Percentiles rank a stretch among this genome's conserved stretches.
These are phyloP conservation scores for Sideroxylon spinosum DNA, from an alignment of 179 eudicot genomes.

Conservation along the genomic window DNA sequence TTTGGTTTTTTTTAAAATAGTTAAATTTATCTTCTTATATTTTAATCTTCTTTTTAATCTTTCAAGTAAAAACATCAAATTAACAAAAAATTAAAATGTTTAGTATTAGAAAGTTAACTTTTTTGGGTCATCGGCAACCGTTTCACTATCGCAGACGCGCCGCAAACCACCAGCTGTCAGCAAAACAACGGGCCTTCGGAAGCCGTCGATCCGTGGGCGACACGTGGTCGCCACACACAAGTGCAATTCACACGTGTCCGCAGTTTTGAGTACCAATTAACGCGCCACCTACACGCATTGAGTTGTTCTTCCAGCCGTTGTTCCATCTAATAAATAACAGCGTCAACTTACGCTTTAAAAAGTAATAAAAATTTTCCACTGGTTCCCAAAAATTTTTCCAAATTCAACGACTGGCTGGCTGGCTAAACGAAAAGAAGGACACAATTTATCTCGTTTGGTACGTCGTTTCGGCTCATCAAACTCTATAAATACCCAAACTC, in stretches of 20 bases:
- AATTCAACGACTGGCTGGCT: neutral
- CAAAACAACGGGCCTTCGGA: neutral
- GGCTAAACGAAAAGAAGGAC: no score
- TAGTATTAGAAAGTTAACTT: no score
- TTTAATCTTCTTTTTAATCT: no score
- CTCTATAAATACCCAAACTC: constrained; percentile 41
- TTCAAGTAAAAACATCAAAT: no score
- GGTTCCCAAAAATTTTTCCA: neutral
- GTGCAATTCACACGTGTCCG: neutral
- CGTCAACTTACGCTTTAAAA: neutral
- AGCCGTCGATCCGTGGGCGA: constrained; percentile 14
- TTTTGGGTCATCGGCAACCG: no score
- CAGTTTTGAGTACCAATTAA: neutral
- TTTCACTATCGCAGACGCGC: no score
- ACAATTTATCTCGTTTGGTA: constrained; percentile 33
- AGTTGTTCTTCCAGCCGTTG: neutral
- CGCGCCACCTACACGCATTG: constrained; percentile 10
- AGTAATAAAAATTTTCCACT: neutral
- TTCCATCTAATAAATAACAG: neutral
- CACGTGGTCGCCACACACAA: neutral
- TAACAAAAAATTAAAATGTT: no score
- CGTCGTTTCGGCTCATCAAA: constrained; percentile 33
- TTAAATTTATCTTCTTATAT: no score
- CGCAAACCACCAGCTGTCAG: neutral
- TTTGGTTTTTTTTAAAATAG: no score